phyloP scores from a whole-genome alignment of 352 stramenopile genomes.

The Pilasporangium apinafurcum region DNA sequence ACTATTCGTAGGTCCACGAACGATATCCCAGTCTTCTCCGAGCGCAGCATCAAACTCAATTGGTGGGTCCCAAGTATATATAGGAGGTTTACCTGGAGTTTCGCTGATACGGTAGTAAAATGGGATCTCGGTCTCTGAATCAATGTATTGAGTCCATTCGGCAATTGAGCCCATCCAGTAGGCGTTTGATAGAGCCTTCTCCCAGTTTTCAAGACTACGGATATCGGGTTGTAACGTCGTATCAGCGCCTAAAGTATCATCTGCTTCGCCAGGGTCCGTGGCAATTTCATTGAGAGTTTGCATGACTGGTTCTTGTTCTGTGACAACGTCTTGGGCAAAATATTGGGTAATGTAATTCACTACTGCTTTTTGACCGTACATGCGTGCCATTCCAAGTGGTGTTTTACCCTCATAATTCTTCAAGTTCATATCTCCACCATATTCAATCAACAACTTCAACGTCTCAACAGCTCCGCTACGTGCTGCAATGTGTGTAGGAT shows the following conservation, averaged over 20 bases:
- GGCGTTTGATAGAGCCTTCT: conserved; percentile 17
- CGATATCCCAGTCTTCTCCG: conserved; percentile 49
- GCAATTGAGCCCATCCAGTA: conserved; percentile 54
- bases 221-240: neutral
- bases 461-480: conserved; percentile 54
- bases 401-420: conserved; percentile 82
- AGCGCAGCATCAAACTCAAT: conserved; percentile 69
- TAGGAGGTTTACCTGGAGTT: conserved; percentile 1
- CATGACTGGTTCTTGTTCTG: neutral
- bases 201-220: conserved; percentile 37
- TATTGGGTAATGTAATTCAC: conserved; percentile 56
- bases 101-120: conserved; percentile 30
- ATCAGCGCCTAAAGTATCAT: neutral
- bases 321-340: conserved; percentile 44
- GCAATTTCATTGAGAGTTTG: neutral
- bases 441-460: conserved; percentile 65
- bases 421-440: conserved; percentile 77
- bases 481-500: conserved; percentile 70
- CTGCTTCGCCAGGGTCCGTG: neutral
- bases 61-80: conserved; percentile 52
- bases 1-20: conserved; percentile 19
- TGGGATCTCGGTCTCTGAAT: conserved; percentile 34
- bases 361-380: conserved; percentile 46
- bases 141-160: conserved; percentile 76
- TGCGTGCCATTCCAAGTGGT: conserved; percentile 64